phyloP scores from a whole-genome alignment of 371 early-diverging fungal genomes.

The Vairimorpha necatrix region DNA sequence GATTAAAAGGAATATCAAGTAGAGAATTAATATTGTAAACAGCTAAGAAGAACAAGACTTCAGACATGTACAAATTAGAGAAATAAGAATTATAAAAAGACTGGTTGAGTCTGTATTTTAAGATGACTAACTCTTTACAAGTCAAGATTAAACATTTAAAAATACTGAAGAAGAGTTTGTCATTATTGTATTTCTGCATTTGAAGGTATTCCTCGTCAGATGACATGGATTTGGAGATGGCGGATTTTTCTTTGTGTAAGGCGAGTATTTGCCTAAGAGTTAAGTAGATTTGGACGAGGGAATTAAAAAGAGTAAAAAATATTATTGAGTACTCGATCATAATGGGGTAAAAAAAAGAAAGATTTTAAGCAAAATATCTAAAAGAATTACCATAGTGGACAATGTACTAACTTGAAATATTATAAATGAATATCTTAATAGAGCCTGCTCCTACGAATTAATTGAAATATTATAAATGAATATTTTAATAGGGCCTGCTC shows the following conservation, averaged over 20 bases:
- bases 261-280: conserved; percentile 15
- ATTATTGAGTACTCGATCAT: conserved; percentile 35
- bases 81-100: conserved; percentile 13
- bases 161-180: conserved; percentile 74
- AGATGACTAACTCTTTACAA: conserved; percentile 1
- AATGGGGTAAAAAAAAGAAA: conserved; percentile 5
- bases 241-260: conserved; percentile 15
- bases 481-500: too few relatives aligned
- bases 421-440: too few relatives aligned
- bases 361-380: neutral
- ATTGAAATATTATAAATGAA: too few relatives aligned
- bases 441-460: too few relatives aligned
- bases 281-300: conserved; percentile 22
- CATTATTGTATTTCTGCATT: conserved; percentile 75
- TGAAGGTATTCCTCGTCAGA: conserved; percentile 68
- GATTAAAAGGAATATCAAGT: conserved; percentile 71
- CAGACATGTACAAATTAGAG: neutral
- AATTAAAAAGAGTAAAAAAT: conserved; percentile 10
- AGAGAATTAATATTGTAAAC: conserved; percentile 3
- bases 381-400: too few relatives aligned
- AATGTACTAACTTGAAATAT: too few relatives aligned
- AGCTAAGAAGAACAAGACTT: conserved; percentile 16
- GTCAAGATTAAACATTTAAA: conserved; percentile 53
- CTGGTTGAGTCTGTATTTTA: neutral
- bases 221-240: neutral